Evolutionary conservation across 176 grass and related monocot species (phyloP), one percentile per base, ranked within the genome.

Genomic region (Hyparrhenia diplandra): DNA sequence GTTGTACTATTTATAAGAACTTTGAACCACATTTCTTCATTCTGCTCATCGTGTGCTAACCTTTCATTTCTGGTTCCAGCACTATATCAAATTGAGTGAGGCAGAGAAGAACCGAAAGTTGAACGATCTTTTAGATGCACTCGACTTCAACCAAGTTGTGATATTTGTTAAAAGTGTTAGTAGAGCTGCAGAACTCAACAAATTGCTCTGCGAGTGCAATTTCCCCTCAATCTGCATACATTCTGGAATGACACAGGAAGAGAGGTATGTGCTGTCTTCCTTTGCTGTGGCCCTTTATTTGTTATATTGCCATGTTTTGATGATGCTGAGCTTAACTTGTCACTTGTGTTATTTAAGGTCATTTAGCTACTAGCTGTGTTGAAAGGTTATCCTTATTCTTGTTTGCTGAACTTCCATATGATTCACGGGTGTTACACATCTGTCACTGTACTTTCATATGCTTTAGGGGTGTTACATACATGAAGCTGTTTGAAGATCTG

Each of bases 211-310:
- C 2, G 96, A 99, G 52, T 99, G 96, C 81, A 99, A 99, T 77
- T 99, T 99, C 45, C 96, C 96, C 64, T 88, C 96, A n/a, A 99
- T 99, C 75, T 91, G 85, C 74, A 99, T 99, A 62, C 96, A 99
- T 86, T 99, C 96, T 89, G 96, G 96, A 32, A 99, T 99, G 96
- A 71, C 96, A 0, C 96, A 99, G 79, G 92, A 95, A 76, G 96
- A 99, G 58, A 95, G 92, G 90, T 94, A 64, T 83, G 31, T 32
- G 31, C n/a, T 29, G n/a, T n/a, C n/a, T n/a, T 51, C 37, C 17
- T 27, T 30, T 58, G 59, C 29, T 28, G 11, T 73, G 10, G 21
- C 32, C 11, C 17, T 69, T n/a, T 69, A 13, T 70, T 43, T 42
- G 13, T 32, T 42, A 25, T 14, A 71, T 14, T 45, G 6, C 20